Conservation (phyloP, 371 early-diverging fungal species). For the Apophysomyces sp. region DNA sequence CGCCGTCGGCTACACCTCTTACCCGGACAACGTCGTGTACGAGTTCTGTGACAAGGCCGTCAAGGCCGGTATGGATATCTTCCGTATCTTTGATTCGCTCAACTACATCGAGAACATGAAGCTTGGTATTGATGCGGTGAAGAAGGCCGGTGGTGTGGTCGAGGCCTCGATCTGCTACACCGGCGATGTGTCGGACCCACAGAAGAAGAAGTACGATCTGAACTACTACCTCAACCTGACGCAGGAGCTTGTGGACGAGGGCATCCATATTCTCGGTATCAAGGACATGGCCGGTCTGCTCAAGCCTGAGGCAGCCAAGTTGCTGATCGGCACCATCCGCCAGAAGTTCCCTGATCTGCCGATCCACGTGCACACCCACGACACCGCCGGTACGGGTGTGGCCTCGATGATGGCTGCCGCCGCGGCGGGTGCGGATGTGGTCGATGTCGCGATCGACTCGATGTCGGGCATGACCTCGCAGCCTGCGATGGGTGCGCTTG, state of each 20-base stretch:
- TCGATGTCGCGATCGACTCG: slow-evolving; percentile 90
- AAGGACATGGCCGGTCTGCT: slow-evolving; percentile 98
- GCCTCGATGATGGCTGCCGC: slow-evolving; percentile 92
- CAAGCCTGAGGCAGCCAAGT: slow-evolving; percentile 86
- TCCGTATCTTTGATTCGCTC: slow-evolving; percentile 95
- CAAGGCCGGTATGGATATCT: slow-evolving; percentile 90
- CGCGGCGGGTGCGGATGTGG: slow-evolving; percentile 92
- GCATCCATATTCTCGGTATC: slow-evolving; percentile 92
- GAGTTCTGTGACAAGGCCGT: slow-evolving; percentile 93
- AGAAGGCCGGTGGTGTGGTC: slow-evolving; percentile 91
- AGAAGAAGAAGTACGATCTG: slow-evolving; percentile 75
- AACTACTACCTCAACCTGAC: slow-evolving; percentile 91
- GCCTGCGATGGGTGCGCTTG: slow-evolving; percentile 95
- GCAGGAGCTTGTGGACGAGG: slow-evolving; percentile 85
- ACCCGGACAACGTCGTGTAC: slow-evolving; percentile 95
- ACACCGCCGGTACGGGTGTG: slow-evolving; percentile 95
- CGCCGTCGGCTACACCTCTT: slow-evolving; percentile 96
- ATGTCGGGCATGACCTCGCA: slow-evolving; percentile 97
- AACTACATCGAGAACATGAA: slow-evolving; percentile 95
- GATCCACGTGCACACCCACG: slow-evolving; percentile 96
- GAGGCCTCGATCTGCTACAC: slow-evolving; percentile 95
- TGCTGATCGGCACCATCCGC: slow-evolving; percentile 83
- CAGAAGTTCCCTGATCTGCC: slow-evolving; percentile 87
- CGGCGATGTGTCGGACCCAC: slow-evolving; percentile 88
- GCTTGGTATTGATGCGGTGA: slow-evolving; percentile 92